Conservation (phyloP, 805 yeast species). For the Pichia nanzhaoensis region DNA sequence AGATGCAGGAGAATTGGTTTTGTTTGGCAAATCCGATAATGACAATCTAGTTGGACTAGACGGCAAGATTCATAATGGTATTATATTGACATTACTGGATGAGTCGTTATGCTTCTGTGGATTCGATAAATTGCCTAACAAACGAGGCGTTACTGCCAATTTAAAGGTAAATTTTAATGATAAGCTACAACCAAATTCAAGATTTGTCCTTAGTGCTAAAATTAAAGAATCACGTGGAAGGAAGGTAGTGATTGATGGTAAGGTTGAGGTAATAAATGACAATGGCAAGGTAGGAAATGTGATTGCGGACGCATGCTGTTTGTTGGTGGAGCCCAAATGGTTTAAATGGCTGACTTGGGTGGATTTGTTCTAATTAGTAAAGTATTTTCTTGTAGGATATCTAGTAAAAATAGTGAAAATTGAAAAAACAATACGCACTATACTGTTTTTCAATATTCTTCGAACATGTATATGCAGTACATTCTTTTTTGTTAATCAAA, state of each 20-base stretch:
- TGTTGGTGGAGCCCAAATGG: slow-evolving; percentile 85
- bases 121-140: slow-evolving; percentile 70
- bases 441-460: no score
- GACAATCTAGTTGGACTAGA: slow-evolving; percentile 53
- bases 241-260: slow-evolving; percentile 73
- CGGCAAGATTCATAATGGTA: slow-evolving; percentile 75
- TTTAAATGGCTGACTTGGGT: slow-evolving; percentile 62
- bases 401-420: no score
- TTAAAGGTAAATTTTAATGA: slow-evolving; percentile 57
- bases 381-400: slow-evolving; percentile 2
- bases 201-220: slow-evolving; percentile 60
- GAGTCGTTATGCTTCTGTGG: slow-evolving; percentile 85
- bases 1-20: slow-evolving; percentile 45
- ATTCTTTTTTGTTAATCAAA: no score
- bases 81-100: slow-evolving; percentile 71
- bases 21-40: slow-evolving; percentile 67
- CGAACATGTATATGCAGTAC: no score
- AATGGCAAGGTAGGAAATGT: slow-evolving; percentile 3
- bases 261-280: slow-evolving; percentile 8
- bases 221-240: slow-evolving; percentile 67
- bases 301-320: slow-evolving; percentile 56
- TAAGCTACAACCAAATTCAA: slow-evolving; percentile 54
- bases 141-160: slow-evolving; percentile 84
- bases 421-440: no score
- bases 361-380: slow-evolving; percentile 8